These are phyloP conservation scores for Ochromonas danica DNA, from an alignment of 108 stramenopile genomes.

Conservation along the genomic window DNA sequence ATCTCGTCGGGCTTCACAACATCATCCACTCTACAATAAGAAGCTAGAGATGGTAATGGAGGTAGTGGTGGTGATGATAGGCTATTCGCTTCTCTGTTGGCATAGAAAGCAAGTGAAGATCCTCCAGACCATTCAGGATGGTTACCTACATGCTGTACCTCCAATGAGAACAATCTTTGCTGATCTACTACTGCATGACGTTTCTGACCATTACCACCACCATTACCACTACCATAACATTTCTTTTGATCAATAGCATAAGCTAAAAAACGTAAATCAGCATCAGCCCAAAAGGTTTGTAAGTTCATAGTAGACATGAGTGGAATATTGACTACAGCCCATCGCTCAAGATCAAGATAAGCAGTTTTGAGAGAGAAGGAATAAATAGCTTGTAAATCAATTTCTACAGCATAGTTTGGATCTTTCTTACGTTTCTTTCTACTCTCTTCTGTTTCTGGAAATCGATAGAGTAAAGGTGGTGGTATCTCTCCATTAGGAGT, in stretches of 20 bases:
- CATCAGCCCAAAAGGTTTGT: conserved; percentile 71
- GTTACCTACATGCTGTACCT: neutral
- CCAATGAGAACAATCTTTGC: neutral
- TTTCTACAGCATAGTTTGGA: neutral
- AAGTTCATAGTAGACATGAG: conserved; percentile 62
- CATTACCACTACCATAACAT: neutral
- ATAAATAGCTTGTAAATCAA: conserved; percentile 38
- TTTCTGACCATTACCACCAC: neutral
- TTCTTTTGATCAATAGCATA: conserved; percentile 25
- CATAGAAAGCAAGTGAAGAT: neutral
- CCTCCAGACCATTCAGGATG: neutral
- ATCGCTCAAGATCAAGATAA: conserved; percentile 71
- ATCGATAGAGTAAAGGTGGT: conserved; percentile 40
- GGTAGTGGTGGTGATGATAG: neutral
- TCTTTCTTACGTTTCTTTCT: neutral
- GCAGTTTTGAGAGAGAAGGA: conserved; percentile 69
- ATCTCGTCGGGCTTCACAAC: too few relatives aligned
- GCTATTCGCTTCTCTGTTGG: neutral
- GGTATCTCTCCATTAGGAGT: conserved; percentile 61
- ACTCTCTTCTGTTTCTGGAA: neutral
- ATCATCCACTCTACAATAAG: too few relatives aligned
- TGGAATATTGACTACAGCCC: conserved; percentile 67
- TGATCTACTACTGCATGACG: neutral
- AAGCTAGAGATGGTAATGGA: neutral
- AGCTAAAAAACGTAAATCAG: conserved; percentile 50